Base-by-base conservation (phyloP, 805 yeast species). In the Zygosaccharomyces bisporus region DNA sequence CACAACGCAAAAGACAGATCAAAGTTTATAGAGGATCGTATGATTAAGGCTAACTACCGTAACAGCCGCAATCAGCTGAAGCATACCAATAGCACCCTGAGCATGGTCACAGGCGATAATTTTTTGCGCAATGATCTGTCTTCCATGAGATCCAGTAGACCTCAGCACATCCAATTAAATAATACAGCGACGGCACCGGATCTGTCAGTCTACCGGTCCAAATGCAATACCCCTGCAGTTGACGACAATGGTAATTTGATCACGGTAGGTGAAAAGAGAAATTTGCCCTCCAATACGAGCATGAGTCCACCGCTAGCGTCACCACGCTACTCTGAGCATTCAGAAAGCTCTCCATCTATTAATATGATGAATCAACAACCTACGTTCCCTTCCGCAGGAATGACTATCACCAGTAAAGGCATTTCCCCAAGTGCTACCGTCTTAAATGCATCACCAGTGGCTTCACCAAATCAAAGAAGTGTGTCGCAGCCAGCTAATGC, bases 1-100 rank as follows among this genome's bases (percentile, higher is more conserved):
- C 69, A 70, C 17, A 61, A 64, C 43, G 75, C 77, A 34, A 57
- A 67, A 27, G 75, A 74, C 25, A 73, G 88, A 61, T 75, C 78
- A 48, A 66, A 64, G 39, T 71, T 63, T 57, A 75, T 68, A 27
- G 75, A 68, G 55, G 70, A 66, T 8, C 54, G 61, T 25, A 54
- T 61, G 5, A 20, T 56, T 30, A 60, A 58, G 40, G 52, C 56
- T 7, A 62, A 55, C 27, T 37, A 38, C 21, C 46, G 47, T 4
- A 23, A 39, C 8, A 47, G 41, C 35, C 41, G 43, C 19, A 34
- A 27, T 8, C 8, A 13, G 16, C 10, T 44, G 6, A 47, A 38
- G 16, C 41, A 30, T 27, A 31, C 41, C 21, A 23, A 34, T 10
- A 43, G 51, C 33, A 38, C 37, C 19, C 20, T 39, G 19, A 47